Evolutionary conservation across 2,329 filamentous ascomycete genomes (phyloP).

Genomic region (Talaromyces funiculosus): DNA sequence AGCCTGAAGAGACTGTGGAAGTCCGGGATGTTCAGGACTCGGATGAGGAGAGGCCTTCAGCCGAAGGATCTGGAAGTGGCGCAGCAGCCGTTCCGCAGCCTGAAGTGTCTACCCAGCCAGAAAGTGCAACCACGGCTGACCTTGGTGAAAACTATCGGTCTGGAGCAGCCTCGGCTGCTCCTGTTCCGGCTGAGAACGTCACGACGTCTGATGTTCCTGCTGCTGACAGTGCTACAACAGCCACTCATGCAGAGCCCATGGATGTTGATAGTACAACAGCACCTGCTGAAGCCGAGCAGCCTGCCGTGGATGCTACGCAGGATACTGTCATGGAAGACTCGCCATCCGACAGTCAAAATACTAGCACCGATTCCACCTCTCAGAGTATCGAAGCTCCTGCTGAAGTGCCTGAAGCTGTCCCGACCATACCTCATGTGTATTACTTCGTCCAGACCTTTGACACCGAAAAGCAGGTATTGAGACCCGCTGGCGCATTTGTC

Average conservation of each 20-base stretch:
- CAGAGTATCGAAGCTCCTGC: not conserved
- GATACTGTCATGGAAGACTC: slow-evolving; percentile 16
- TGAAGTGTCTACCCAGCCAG: not conserved
- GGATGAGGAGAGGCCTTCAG: slow-evolving; percentile 17
- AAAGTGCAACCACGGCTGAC: not conserved
- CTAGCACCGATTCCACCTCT: slow-evolving; percentile 6
- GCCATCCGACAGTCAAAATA: slow-evolving; percentile 8
- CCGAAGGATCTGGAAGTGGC: slow-evolving; percentile 10
- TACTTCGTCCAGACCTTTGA: slow-evolving; percentile 51
- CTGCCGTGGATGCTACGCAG: slow-evolving; percentile 11
- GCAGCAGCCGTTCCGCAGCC: not conserved
- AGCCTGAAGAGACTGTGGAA: slow-evolving; percentile 26
- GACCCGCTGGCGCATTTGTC: slow-evolving; percentile 38
- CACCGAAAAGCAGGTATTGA: slow-evolving; percentile 41
- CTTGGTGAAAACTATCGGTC: not conserved
- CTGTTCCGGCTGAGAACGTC: not conserved
- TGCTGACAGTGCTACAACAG: slow-evolving; percentile 25
- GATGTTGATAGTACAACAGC: slow-evolving; percentile 16
- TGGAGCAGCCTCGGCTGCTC: slow-evolving; percentile 11
- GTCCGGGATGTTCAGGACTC: slow-evolving; percentile 24
- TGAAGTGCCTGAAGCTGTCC: slow-evolving; percentile 15
- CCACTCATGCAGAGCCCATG: slow-evolving; percentile 24
- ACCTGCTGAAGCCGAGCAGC: not conserved
- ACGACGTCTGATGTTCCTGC: slow-evolving; percentile 7
- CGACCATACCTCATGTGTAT: slow-evolving; percentile 36